Evolutionary conservation across 495 filamentous ascomycete species (phyloP), one percentile per base, ranked within the genome.

Genomic region (Hamigera avellanea): DNA sequence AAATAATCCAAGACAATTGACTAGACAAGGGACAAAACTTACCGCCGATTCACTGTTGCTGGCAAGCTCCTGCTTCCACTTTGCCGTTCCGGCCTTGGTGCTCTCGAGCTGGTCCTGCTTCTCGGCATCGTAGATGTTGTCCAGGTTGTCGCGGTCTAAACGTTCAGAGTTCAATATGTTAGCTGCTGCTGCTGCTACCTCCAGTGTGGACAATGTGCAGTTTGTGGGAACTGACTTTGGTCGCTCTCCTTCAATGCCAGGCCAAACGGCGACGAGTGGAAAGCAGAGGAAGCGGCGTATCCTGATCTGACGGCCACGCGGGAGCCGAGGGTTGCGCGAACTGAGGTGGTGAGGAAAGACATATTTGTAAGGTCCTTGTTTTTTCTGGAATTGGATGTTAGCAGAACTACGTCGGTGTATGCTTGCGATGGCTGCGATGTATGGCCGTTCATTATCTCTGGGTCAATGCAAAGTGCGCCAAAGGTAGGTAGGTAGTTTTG

Each of bases 1-100:
- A 26, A 42, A 23, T 12, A 17, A n/a, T n/a, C n/a, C n/a, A n/a
- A n/a, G n/a, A n/a, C n/a, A n/a, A n/a, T n/a, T n/a, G n/a, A n/a
- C n/a, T n/a, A n/a, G n/a, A n/a, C n/a, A n/a, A n/a, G n/a, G n/a
- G n/a, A n/a, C n/a, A n/a, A n/a, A n/a, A n/a, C n/a, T n/a, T 57
- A 95, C 76, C 49, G 76, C 76, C 43, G 79, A 78, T 68, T 95
- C 87, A 48, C 79, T 85, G 52, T 83, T 73, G 40, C 75, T 83
- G 4, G 83, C 83, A 37, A 95, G 58, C 51, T 83, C 79, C 14
- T 76, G 64, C 57, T 82, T 82, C 87, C 87, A 93, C 45, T 86
- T 71, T 9, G 66, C 82, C 57, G 80, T 77, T 14, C 87, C 87
- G 9, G 75, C 62, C 61, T 83, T 83, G 35, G 76, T 69, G 62